Evolutionary conservation across 192 early-diverging fungal species (phyloP).

Genomic region (Gaertneriomyces sp.): DNA sequence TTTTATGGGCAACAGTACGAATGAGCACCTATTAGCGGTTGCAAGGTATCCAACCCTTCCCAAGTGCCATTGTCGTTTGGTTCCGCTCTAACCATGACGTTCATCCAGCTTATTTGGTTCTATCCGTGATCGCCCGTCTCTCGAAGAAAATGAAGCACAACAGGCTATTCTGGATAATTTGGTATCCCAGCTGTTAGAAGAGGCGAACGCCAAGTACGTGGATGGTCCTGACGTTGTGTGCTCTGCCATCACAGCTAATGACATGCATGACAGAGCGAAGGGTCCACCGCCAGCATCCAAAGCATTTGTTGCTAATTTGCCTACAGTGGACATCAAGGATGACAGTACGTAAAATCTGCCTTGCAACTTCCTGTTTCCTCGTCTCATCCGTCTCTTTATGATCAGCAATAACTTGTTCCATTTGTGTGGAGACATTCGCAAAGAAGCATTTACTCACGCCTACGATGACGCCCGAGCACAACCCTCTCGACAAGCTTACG

Average conservation of each 20-base stretch:
- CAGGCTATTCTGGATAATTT: conserved; percentile 52
- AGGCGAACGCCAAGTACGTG: conserved; percentile 47
- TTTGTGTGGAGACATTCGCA: conserved; percentile 27
- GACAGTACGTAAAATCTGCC: background rate
- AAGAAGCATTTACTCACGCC: background rate
- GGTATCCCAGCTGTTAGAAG: conserved; percentile 52
- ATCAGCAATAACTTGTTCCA: conserved; percentile 22
- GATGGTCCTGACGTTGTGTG: background rate
- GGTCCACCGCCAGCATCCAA: conserved; percentile 37
- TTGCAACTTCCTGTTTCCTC: background rate
- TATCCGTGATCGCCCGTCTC: conserved; percentile 36
- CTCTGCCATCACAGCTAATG: background rate
- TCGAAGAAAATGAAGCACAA: conserved; percentile 38
- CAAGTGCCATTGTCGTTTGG: background rate
- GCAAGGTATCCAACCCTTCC: conserved; percentile 10
- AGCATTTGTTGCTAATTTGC: conserved; percentile 16
- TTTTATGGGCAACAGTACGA: conserved; percentile 25
- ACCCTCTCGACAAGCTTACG: background rate
- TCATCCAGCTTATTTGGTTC: conserved; percentile 39
- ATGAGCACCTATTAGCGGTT: conserved; percentile 17
- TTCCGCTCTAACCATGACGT: background rate
- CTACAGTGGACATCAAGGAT: background rate
- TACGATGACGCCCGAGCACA: background rate
- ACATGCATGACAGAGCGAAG: conserved; percentile 15
- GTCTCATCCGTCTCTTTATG: background rate